Percentiles rank a stretch among this genome's conserved stretches.
Evolutionary conservation across 495 filamentous ascomycete genomes (phyloP).

Genomic region (Aspergillus leporis): DNA sequence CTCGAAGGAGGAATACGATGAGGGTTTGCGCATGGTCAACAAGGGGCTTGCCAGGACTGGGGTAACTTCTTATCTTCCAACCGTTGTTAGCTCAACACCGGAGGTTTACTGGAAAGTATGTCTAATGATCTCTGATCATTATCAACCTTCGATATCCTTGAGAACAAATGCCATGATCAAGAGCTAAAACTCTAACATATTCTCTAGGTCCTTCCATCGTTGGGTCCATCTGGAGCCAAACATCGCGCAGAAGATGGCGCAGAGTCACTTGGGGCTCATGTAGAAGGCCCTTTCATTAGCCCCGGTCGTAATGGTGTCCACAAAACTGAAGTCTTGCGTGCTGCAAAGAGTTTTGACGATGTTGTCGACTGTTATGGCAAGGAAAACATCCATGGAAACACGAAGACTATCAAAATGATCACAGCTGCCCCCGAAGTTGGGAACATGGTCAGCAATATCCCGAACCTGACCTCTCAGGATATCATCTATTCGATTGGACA

Average conservation of each 20-base stretch:
- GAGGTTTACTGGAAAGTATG: constrained; percentile 67
- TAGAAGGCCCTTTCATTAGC: constrained; percentile 82
- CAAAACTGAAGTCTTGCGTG: constrained; percentile 62
- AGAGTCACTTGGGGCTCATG: constrained; percentile 80
- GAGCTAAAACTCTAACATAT: not conserved
- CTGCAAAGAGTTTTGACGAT: constrained; percentile 51
- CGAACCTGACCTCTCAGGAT: constrained; percentile 54
- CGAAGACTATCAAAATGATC: constrained; percentile 64
- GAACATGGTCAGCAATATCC: constrained; percentile 61
- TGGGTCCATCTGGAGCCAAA: constrained; percentile 62
- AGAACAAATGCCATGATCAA: not conserved
- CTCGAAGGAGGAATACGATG: constrained; percentile 60
- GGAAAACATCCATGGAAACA: constrained; percentile 49
- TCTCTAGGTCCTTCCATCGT: constrained; percentile 63
- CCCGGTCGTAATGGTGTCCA: constrained; percentile 71
- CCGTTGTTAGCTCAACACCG: constrained; percentile 61
- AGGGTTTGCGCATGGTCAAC: constrained; percentile 66
- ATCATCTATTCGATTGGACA: constrained; percentile 81
- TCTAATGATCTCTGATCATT: not conserved
- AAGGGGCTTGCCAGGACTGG: constrained; percentile 68
- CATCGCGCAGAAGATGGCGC: constrained; percentile 59
- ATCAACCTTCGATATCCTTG: not conserved
- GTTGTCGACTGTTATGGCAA: constrained; percentile 69
- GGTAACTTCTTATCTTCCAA: constrained; percentile 82
- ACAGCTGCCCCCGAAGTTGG: constrained; percentile 79